Evolutionary conservation across 1,284 basidiomycete genomes (phyloP).

Genomic region (Boletus smithii): DNA sequence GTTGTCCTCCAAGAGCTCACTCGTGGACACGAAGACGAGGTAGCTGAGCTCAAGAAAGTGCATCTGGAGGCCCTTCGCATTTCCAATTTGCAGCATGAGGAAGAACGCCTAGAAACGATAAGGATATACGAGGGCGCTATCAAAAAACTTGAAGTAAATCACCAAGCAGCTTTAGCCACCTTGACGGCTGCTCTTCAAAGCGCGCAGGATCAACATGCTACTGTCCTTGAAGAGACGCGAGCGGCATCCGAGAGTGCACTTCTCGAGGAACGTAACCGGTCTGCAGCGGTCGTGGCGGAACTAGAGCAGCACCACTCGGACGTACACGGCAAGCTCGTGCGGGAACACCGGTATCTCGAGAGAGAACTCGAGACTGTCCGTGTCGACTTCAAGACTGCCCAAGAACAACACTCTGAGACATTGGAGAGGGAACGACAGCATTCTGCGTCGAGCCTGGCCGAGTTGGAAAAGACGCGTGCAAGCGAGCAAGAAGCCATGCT

Average conservation of each 20-base stretch:
- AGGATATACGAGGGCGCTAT: constrained; percentile 41
- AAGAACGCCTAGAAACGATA: constrained; percentile 36
- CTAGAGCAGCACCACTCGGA: constrained; percentile 34
- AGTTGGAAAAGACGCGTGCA: constrained; percentile 37
- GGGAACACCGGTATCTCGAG: constrained; percentile 24
- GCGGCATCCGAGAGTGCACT: constrained; percentile 39
- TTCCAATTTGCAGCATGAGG: constrained; percentile 29
- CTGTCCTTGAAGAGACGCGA: constrained; percentile 40
- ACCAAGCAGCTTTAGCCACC: constrained; percentile 44
- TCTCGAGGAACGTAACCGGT: constrained; percentile 40
- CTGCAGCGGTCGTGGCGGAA: constrained; percentile 39
- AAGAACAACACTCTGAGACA: constrained; percentile 20
- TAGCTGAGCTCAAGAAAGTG: constrained; percentile 42
- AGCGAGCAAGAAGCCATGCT: constrained; percentile 40
- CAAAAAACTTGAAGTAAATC: constrained; percentile 43
- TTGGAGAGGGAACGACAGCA: constrained; percentile 37
- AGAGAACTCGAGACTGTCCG: constrained; percentile 28
- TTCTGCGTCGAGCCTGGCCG: constrained; percentile 30
- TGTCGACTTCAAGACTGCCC: constrained; percentile 13
- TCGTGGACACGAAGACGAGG: constrained; percentile 51
- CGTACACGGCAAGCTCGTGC: constrained; percentile 31
- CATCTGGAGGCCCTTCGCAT: constrained; percentile 41
- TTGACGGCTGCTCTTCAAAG: constrained; percentile 43
- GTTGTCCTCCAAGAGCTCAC: constrained; percentile 52
- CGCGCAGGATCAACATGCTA: constrained; percentile 45